phyloP scores from a whole-genome alignment of 352 stramenopile genomes.

The Pythium myriotylum region DNA sequence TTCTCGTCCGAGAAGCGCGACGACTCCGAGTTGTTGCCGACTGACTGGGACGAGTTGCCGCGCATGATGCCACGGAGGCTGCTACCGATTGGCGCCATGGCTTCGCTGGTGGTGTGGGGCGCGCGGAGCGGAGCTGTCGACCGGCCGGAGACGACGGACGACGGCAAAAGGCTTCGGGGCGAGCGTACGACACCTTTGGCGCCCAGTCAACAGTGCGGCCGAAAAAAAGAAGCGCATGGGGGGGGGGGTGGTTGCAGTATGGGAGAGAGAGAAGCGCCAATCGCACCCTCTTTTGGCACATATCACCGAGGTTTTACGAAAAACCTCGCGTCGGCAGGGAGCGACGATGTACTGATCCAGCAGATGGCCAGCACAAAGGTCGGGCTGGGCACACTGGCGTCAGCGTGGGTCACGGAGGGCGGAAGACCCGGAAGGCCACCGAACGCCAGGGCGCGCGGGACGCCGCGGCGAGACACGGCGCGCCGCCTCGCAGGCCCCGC shows the following conservation, averaged over 20 bases:
- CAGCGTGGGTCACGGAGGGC: neutral
- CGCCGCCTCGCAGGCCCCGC: constrained; percentile 2
- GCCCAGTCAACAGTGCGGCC: neutral
- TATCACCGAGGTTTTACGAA: constrained; percentile 8
- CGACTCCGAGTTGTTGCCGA: constrained; percentile 37
- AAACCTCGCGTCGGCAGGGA: constrained; percentile 11
- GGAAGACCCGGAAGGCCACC: neutral
- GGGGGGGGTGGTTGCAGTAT: constrained; percentile 16
- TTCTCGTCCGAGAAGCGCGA: constrained; percentile 63
- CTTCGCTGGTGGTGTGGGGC: neutral
- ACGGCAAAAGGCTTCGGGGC: neutral
- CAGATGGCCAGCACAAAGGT: constrained; percentile 15
- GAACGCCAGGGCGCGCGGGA: neutral
- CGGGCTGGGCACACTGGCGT: constrained; percentile 5
- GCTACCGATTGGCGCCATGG: constrained; percentile 55
- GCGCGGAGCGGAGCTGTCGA: constrained; percentile 2
- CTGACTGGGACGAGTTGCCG: constrained; percentile 49
- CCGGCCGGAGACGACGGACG: neutral
- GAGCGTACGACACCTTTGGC: too few species aligned
- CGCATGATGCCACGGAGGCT: constrained; percentile 70
- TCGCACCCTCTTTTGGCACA: constrained; percentile 9
- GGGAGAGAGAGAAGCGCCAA: constrained; percentile 12
- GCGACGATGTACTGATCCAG: constrained; percentile 7
- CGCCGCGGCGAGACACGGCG: neutral
- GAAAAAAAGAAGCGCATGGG: constrained; percentile 23